These are phyloP conservation scores for Fagopyrum esculentum DNA, from an alignment of 148 eudicot species.

Conservation along the genomic window DNA sequence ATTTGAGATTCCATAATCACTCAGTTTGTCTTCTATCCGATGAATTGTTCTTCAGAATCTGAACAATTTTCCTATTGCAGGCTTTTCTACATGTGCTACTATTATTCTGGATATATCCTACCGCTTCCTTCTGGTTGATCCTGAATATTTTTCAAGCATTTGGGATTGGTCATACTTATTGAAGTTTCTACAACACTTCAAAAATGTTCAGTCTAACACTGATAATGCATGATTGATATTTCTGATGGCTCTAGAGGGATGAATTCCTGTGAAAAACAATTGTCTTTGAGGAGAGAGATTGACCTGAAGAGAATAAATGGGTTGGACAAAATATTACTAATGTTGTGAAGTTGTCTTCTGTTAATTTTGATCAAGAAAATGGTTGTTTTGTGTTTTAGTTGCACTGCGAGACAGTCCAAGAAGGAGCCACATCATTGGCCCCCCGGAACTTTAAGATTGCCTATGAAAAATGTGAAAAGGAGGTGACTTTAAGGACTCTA, in stretches of 20 bases:
- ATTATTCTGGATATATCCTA: constrained; percentile 51
- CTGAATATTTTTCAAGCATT: constrained; percentile 46
- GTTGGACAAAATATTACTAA: constrained; percentile 22
- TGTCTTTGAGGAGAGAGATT: constrained; percentile 20
- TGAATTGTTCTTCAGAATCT: background rate
- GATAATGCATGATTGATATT: constrained; percentile 15
- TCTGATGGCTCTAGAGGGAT: constrained; percentile 13
- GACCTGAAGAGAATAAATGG: constrained; percentile 59
- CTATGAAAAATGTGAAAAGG: constrained; percentile 42
- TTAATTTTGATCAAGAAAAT: background rate
- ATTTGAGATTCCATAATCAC: background rate
- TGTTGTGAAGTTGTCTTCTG: background rate
- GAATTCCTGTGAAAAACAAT: constrained; percentile 20
- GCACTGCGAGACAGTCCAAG: constrained; percentile 57
- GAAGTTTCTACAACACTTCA: constrained; percentile 41
- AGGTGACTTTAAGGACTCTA: too few species aligned
- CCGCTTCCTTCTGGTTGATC: constrained; percentile 53
- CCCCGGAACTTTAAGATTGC: constrained; percentile 69
- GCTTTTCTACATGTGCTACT: constrained; percentile 33
- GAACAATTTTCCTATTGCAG: constrained; percentile 25
- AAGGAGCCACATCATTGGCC: constrained; percentile 32
- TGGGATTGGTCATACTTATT: constrained; percentile 91
- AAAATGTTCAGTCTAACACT: constrained; percentile 20
- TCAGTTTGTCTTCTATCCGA: background rate
- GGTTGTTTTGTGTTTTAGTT: constrained; percentile 35